Conservation (phyloP, 148 eudicot genomes). For the Amaranthus palmeri region DNA sequence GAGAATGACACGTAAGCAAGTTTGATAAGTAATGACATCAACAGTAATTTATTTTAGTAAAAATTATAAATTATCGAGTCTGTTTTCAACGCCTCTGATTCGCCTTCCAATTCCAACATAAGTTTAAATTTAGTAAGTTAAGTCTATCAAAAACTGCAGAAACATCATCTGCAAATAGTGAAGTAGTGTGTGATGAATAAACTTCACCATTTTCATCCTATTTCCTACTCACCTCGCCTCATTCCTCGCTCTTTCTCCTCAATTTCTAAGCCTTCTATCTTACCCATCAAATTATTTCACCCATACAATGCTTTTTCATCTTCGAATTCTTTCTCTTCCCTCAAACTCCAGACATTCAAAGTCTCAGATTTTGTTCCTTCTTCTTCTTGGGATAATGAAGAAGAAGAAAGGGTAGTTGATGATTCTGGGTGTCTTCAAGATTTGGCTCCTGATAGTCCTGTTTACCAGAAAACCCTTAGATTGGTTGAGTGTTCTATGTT, state of each 20-base stretch:
- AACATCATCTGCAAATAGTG: not conserved
- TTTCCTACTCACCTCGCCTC: not conserved
- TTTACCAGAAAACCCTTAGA: slow-evolving; percentile 69
- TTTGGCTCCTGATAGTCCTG: slow-evolving; percentile 54
- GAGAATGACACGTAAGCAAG: too few relatives aligned
- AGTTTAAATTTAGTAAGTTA: too few relatives aligned
- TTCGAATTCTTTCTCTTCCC: slow-evolving; percentile 18
- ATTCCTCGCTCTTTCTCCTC: slow-evolving; percentile 6
- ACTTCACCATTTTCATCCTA: slow-evolving; percentile 18
- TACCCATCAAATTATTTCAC: not conserved
- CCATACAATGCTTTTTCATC: slow-evolving; percentile 7
- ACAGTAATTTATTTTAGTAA: too few relatives aligned
- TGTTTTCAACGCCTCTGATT: too few relatives aligned
- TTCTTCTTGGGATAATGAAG: slow-evolving; percentile 24
- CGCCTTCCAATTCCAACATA: too few relatives aligned
- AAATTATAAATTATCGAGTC: too few relatives aligned
- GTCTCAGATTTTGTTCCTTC: slow-evolving; percentile 24
- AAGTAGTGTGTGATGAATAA: slow-evolving; percentile 2
- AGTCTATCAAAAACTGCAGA: not conserved
- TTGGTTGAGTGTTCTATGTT: slow-evolving; percentile 95
- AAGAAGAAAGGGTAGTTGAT: slow-evolving; percentile 4
- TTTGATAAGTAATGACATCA: too few relatives aligned
- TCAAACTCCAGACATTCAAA: slow-evolving; percentile 17
- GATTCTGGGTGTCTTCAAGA: slow-evolving; percentile 39
- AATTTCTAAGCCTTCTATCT: not conserved